A percentile compares a stretch with the other conserved stretches of the same genome.
Evolutionary conservation across 2,329 filamentous ascomycete genomes (phyloP).

Genomic region (Magnaporthales sp.): DNA sequence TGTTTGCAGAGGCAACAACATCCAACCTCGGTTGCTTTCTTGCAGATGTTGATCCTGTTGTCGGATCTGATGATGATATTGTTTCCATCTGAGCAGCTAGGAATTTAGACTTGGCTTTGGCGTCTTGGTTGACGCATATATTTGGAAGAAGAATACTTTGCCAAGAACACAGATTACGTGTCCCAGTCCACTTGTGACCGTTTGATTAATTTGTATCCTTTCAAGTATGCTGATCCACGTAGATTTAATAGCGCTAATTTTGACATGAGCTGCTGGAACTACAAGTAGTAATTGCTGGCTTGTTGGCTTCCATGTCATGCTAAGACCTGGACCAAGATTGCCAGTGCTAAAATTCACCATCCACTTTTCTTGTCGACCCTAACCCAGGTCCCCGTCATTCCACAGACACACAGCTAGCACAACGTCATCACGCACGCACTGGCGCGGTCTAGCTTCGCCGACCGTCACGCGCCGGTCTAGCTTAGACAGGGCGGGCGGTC

Average conservation of each 20-base stretch:
- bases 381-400: neutral
- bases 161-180: neutral
- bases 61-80: neutral
- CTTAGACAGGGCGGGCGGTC: neutral
- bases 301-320: neutral
- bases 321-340: neutral
- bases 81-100: neutral
- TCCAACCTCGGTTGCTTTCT: neutral
- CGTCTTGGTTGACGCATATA: neutral
- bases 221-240: neutral
- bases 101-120: neutral
- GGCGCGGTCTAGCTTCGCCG: neutral
- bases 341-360: neutral
- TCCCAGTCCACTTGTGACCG: neutral
- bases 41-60: neutral
- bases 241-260: neutral
- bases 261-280: neutral
- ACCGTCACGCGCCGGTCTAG: neutral
- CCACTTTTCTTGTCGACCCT: neutral
- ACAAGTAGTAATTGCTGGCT: neutral
- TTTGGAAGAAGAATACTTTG: neutral
- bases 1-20: neutral
- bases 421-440: constrained; percentile 1
- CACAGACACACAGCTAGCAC: neutral
- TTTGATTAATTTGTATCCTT: neutral